Evolutionary conservation across 768 basidiomycete species (phyloP), one percentile per base, ranked within the genome.

Genomic region (Mycena leptocephala): DNA sequence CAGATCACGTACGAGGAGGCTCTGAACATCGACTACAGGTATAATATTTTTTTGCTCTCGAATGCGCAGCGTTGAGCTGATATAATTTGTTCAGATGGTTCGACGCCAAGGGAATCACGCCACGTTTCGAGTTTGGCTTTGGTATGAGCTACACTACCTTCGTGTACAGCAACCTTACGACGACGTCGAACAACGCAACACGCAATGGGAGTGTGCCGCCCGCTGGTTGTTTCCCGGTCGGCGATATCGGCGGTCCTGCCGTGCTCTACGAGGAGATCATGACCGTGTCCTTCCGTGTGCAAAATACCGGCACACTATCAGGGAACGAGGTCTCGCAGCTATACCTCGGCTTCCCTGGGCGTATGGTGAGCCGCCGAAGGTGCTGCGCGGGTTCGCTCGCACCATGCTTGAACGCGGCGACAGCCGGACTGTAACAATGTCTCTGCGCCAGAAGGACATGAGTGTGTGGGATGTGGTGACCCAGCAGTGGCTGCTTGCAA

Each of bases 111-210:
- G 66, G 67, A 24, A 80, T 81, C 51, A 56, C 61, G 14, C 80
- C 80, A n/a, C 80, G 74, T 2, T 83, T 65, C 55, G 85, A 84
- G 75, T 85, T 85, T 41, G 84, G 82, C 58, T 90, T 80, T 81
- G 85, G 71, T 5, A 76, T 90, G 75, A 84, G 83, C 46, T 91
- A 91, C 78, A 88, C 90, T 22, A 82, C 79, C 1, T 91, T 90
- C 79, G 74, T 80, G 18, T 88, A 87, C 78, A 81, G 83, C 24
- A 79, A 82, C 28, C 69, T 88, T 16, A 46, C 67, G 20, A 77
- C 85, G 24, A 33, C 51, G 41, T 75, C 67, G 20, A 4, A 22
- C 30, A 51, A 39, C 71, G 79, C 79, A 28, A 71, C 79, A 1
- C 73, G 76, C 78, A 77, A 63, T 56, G 76, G 70, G 5, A 53